Percentiles rank a stretch among this genome's conserved stretches.
phyloP scores from a whole-genome alignment of 495 filamentous ascomycete species.

The Lichina pygmaea region DNA sequence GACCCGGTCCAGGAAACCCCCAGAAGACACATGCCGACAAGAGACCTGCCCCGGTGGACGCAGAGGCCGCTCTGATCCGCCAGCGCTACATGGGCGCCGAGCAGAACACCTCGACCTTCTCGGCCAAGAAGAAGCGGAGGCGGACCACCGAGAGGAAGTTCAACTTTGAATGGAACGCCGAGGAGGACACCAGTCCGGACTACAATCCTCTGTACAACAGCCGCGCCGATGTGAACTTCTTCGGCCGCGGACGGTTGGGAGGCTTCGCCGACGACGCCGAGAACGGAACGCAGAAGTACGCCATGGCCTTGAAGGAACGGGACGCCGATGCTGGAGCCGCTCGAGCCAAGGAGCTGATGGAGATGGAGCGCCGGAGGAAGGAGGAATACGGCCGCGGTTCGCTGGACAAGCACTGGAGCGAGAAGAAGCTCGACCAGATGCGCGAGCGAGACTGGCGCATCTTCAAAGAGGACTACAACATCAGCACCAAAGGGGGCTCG shows the following conservation, averaged over 20 bases:
- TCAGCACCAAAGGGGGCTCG: constrained; percentile 66
- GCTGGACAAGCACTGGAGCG: constrained; percentile 85
- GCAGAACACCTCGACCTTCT: constrained; percentile 66
- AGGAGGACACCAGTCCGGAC: constrained; percentile 81
- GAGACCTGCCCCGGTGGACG: constrained; percentile 33
- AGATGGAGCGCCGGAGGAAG: constrained; percentile 59
- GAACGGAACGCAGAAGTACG: constrained; percentile 41
- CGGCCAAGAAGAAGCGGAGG: constrained; percentile 86
- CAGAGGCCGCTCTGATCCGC: constrained; percentile 50
- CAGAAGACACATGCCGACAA: constrained; percentile 19
- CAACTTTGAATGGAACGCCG: constrained; percentile 95
- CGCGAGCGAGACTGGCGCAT: constrained; percentile 97
- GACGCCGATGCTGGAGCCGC: constrained; percentile 55
- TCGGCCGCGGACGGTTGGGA: constrained; percentile 53
- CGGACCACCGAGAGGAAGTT: constrained; percentile 91
- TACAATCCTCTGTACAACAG: constrained; percentile 73
- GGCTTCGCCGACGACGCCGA: constrained; percentile 67
- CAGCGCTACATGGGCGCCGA: constrained; percentile 86
- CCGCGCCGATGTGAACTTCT: constrained; percentile 47
- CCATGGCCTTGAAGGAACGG: constrained; percentile 46
- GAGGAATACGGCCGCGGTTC: constrained; percentile 43
- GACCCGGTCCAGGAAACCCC: constrained; percentile 16
- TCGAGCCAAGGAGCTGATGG: constrained; percentile 56
- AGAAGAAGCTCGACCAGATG: constrained; percentile 90
- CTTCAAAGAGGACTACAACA: constrained; percentile 99